Base-by-base conservation (phyloP, 176 grass and related monocot species). In the Oryza glumipatula region DNA sequence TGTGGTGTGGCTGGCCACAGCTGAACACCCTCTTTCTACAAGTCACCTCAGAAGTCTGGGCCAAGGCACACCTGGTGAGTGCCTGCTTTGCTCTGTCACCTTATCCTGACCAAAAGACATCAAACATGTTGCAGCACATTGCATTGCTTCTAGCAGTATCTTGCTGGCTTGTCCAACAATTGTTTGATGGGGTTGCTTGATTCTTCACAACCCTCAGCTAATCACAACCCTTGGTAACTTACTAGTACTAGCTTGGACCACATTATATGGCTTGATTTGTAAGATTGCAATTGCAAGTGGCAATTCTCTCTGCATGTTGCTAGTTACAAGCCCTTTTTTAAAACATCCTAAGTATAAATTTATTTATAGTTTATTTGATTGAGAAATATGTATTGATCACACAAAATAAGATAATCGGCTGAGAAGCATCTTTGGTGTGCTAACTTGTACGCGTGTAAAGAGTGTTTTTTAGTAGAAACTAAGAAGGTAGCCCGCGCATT, bases 1-100 rank as follows among this genome's bases (percentile, higher is more conserved):
- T 9, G 39, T 41, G 39, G 52, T 58, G 54, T 58, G 19, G 54
- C 54, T 58, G 12, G 54, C 17, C 54, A 58, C 4, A 15, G 13
- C 8, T 10, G 19, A 11, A 45, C 54, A 68, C 56, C 56, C 76
- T 86, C 76, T 41, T 58, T 65, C 68, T 30, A 47, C 84, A 86
- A 72, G 76, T 44, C 75, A 85, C 28, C 10, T 47, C 16, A 24
- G 15, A n/a, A 58, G 6, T 58, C 54, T n/a, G 54, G 23, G n/a
- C 21, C 70, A 23, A 52, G 35, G 54, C 19, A 58, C 51, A 65
- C 82, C 82, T 74, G 70, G 36, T 44, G 36, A 68, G 65, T 13
- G 69, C 11, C 22, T 35, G 15, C 15, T 17, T 35, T 84, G 69
- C 24, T 36, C 39, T 49, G 39, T 52, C 68, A 58, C 19, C 54